A percentile compares a stretch with the other conserved stretches of the same genome.
Evolutionary conservation across 306 rosid genomes (phyloP).

Genomic region (Prunus persica): Prunus_persica_NCBIv2 NC_034009.1:25975001-25975500

Average conservation of each 20-base stretch:
- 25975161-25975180: constrained; percentile 41
- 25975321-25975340: constrained; percentile 86
- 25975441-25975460: constrained; percentile 76
- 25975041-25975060: constrained; percentile 69
- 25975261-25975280: constrained; percentile 97
- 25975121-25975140: constrained; percentile 60
- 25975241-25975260: constrained; percentile 89
- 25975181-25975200: constrained; percentile 57
- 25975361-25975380: constrained; percentile 62
- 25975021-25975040: constrained; percentile 67
- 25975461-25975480: constrained; percentile 68
- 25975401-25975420: constrained; percentile 47
- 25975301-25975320: constrained; percentile 65
- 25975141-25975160: constrained; percentile 20
- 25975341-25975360: constrained; percentile 80
- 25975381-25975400: constrained; percentile 46
- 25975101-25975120: constrained; percentile 90
- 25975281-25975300: constrained; percentile 83
- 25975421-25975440: constrained; percentile 68
- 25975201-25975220: constrained; percentile 65
- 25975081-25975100: constrained; percentile 53
- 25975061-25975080: constrained; percentile 61
- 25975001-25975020: constrained; percentile 60
- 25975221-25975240: constrained; percentile 57
- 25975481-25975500: constrained; percentile 82